phyloP scores from a whole-genome alignment of 192 early-diverging fungal genomes.

The Coemansia erecta region DNA sequence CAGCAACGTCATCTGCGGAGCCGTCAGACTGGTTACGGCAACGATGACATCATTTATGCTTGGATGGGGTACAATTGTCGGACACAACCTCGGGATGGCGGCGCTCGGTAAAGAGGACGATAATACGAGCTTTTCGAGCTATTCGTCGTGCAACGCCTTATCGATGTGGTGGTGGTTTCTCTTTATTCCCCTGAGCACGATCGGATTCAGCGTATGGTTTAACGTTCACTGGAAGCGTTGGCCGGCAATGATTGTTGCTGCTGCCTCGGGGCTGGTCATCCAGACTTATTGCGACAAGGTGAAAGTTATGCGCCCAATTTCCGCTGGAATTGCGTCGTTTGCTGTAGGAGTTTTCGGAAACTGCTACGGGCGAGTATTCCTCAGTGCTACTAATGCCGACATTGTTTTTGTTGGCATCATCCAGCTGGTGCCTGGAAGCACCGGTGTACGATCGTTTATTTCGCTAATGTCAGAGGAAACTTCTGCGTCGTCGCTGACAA shows the following conservation, averaged over 20 bases:
- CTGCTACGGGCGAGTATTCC: conserved; percentile 62
- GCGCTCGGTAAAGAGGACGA: conserved; percentile 41
- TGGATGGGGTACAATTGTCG: conserved; percentile 65
- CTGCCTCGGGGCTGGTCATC: conserved; percentile 62
- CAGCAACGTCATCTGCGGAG: conserved; percentile 79
- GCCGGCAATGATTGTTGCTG: conserved; percentile 63
- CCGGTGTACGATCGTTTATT: conserved; percentile 61
- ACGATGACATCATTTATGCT: conserved; percentile 73
- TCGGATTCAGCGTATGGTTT: conserved; percentile 57
- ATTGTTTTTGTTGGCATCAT: conserved; percentile 73
- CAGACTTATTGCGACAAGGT: conserved; percentile 57
- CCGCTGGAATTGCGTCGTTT: conserved; percentile 64
- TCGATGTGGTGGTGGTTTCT: conserved; percentile 52
- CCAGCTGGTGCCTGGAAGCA: conserved; percentile 73
- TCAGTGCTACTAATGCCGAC: conserved; percentile 62
- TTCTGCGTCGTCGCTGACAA: conserved; percentile 35
- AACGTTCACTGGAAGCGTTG: conserved; percentile 59
- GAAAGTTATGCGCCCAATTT: conserved; percentile 54
- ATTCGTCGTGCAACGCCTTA: conserved; percentile 15
- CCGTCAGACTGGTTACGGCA: conserved; percentile 71
- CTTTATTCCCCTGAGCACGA: conserved; percentile 53
- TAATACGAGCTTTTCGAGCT: conserved; percentile 11
- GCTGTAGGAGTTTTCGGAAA: conserved; percentile 73
- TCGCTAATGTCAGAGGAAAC: conserved; percentile 56
- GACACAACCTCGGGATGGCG: conserved; percentile 54